Conservation (phyloP, 306 rosid species). For the Quercus bicolor region DNA sequence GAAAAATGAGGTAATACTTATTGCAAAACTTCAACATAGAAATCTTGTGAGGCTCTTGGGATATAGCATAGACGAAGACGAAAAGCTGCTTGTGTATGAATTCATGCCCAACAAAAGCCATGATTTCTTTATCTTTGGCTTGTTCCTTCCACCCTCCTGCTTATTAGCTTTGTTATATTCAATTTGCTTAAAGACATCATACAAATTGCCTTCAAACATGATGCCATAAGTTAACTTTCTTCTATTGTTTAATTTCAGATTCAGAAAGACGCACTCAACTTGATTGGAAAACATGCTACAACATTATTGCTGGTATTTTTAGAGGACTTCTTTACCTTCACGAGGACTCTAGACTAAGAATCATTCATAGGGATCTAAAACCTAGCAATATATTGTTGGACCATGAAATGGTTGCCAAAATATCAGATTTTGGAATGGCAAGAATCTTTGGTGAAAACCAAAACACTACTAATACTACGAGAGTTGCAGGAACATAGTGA, state of each 20-base stretch:
- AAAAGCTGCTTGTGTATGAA: no score
- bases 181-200: no score
- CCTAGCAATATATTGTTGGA: slow-evolving; percentile 27
- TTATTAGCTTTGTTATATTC: background rate
- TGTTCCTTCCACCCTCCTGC: background rate
- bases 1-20: no score
- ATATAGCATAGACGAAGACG: no score
- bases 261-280: slow-evolving; percentile 13
- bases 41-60: no score
- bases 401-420: slow-evolving; percentile 25
- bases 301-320: slow-evolving; percentile 24
- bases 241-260: background rate
- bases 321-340: slow-evolving; percentile 33
- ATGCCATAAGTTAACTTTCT: background rate
- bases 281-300: slow-evolving; percentile 5
- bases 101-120: slow-evolving; percentile 18
- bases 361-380: slow-evolving; percentile 34
- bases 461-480: slow-evolving; percentile 17
- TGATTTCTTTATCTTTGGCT: slow-evolving; percentile 28
- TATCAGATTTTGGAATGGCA: slow-evolving; percentile 32
- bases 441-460: slow-evolving; percentile 29
- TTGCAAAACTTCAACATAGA: no score
- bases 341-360: slow-evolving; percentile 20
- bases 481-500: slow-evolving; percentile 30
- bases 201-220: background rate